Evolutionary conservation across 2,329 filamentous ascomycete species (phyloP).

Genomic region (Golovinomyces cichoracearum): DNA sequence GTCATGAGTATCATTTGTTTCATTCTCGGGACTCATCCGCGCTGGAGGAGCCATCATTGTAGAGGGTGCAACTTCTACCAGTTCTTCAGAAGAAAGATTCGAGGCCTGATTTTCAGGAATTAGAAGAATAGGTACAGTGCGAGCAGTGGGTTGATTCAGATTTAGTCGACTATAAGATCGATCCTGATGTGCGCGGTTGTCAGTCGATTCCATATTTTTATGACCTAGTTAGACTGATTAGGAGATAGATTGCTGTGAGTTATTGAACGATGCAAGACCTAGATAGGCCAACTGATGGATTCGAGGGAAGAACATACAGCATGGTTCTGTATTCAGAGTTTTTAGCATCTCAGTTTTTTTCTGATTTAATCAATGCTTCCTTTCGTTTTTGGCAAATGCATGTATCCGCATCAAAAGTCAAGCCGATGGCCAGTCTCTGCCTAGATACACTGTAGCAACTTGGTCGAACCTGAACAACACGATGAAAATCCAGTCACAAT

Average conservation of each 20-base stretch:
- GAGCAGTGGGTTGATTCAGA: conserved; percentile 8
- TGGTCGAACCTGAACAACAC: background rate
- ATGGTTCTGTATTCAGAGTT: conserved; percentile 8
- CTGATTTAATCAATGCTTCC: conserved; percentile 5
- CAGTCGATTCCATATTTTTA: conserved; percentile 12
- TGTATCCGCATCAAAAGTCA: conserved; percentile 10
- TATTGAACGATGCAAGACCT: conserved; percentile 1
- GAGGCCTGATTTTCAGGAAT: conserved; percentile 32
- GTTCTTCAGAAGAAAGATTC: conserved; percentile 29
- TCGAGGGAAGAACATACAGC: conserved; percentile 7
- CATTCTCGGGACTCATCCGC: conserved; percentile 14
- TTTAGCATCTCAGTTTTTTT: conserved; percentile 3
- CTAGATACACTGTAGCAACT: conserved; percentile 8
- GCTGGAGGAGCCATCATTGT: conserved; percentile 19
- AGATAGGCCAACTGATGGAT: conserved; percentile 2
- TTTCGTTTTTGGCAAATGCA: conserved; percentile 11
- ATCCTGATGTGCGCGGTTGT: conserved; percentile 12
- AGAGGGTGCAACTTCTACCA: conserved; percentile 33
- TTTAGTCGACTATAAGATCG: conserved; percentile 10
- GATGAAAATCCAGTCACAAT: background rate
- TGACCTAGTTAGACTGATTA: conserved; percentile 11
- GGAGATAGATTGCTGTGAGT: conserved; percentile 2
- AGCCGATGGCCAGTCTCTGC: conserved; percentile 10
- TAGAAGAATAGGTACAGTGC: conserved; percentile 30
- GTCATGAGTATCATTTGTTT: conserved; percentile 14